Base-by-base conservation (phyloP, 2,329 filamentous ascomycete species). In the Myriosclerotinia scirpicola region DNA sequence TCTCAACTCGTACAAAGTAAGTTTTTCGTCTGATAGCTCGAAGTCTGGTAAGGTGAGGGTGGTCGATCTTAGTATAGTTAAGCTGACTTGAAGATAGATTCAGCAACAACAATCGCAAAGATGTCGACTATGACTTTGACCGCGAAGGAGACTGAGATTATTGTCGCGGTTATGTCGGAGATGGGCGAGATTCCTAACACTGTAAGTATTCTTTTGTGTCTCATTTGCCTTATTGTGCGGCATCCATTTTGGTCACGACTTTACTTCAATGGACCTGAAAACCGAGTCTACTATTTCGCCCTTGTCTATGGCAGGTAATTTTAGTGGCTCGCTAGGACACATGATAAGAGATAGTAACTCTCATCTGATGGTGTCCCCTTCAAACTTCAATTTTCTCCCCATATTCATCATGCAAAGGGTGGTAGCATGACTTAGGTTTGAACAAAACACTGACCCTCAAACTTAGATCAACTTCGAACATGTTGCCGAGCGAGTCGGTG, bases 391-490 rank as follows among this genome's bases (percentile, higher is more conserved):
- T 17, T 4, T 8, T 5, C 1, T 22, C 20, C 6, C 12, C 20
- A 5, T 22, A 3, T 17, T 0, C 8, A 6, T 17, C 7, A 38
- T 60, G 3, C n/a, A 14, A 30, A 14, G 40, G 38, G 14, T 42
- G 40, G 9, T 42, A 36, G 12, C 17, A 54, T 30, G n/a, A 54
- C 30, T 15, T n/a, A 14, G 1, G 17, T 36, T 42, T 38, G 26
- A 7, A 20, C 7, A 42, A 53, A 20, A 11, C 15, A 42, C 36
- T 66, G 7, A 54, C 44, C 58, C 15, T 42, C 14, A 64, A 2
- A 15, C 22, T 54, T 55, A 73, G 72, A 76, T 80, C 38, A 74
- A 83, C 72, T 83, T 78, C 75, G 73, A 78, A 20, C 70, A 73
- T 1, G 77, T 82, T 52, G 80, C 80, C 5, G 11, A 53, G 2